Conservation (phyloP, 2,329 filamentous ascomycete genomes). For the Sporothrix euskadiensis region DNA sequence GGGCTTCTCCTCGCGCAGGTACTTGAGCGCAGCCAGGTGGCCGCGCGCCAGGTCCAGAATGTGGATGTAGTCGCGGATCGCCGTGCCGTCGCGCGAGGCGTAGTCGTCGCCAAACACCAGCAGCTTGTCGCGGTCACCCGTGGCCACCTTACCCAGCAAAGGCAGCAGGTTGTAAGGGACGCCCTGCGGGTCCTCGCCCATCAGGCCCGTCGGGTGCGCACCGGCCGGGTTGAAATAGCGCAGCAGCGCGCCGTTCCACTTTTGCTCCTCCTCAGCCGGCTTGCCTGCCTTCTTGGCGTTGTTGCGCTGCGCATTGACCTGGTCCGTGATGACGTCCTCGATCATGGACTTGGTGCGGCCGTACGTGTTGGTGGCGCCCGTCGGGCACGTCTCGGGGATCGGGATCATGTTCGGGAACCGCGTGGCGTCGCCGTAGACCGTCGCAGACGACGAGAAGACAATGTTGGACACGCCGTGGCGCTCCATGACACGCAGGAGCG, state of each 20-base stretch:
- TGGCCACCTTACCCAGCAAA: constrained; percentile 90
- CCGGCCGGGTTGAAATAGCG: constrained; percentile 98
- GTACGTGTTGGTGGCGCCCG: constrained; percentile 96
- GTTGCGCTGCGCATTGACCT: constrained; percentile 81
- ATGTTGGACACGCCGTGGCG: constrained; percentile 92
- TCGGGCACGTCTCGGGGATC: constrained; percentile 94
- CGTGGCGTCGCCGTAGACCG: constrained; percentile 97
- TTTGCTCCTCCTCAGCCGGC: constrained; percentile 64
- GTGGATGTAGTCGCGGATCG: constrained; percentile 98
- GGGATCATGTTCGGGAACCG: constrained; percentile 98
- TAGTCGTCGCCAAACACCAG: constrained; percentile 97
- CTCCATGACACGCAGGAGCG: constrained; percentile 82
- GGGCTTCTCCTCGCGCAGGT: constrained; percentile 79
- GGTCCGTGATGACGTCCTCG: constrained; percentile 88
- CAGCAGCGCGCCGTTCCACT: constrained; percentile 91
- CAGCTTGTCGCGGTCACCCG: constrained; percentile 90
- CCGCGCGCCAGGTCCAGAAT: constrained; percentile 85
- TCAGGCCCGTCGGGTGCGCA: constrained; percentile 90
- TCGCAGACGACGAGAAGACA: constrained; percentile 97
- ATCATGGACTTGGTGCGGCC: constrained; percentile 94
- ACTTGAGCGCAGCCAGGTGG: constrained; percentile 85
- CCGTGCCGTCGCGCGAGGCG: constrained; percentile 82
- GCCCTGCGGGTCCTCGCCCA: constrained; percentile 97
- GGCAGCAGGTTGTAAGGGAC: constrained; percentile 95
- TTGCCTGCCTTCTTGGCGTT: constrained; percentile 79